A percentile compares a stretch with the other conserved stretches of the same genome.
Evolutionary conservation across 208 protist species (phyloP).

Genomic region (Trypanosoma boissoni): DNA sequence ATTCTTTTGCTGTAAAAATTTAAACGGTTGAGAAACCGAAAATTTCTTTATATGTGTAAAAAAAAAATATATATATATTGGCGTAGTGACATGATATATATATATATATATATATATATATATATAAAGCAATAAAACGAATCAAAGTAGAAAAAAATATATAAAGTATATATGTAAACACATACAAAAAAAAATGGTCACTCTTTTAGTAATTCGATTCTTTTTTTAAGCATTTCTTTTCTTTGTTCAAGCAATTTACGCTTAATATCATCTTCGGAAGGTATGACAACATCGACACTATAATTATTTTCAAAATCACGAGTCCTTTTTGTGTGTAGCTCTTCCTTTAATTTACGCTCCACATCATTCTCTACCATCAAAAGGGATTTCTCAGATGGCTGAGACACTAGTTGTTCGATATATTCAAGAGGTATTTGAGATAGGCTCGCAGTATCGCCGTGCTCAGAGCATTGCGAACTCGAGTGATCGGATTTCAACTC

Average conservation of each 20-base stretch:
- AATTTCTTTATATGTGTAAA: constrained; percentile 5
- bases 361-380: constrained; percentile 29
- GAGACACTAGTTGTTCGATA: constrained; percentile 27
- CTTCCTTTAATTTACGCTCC: constrained; percentile 8
- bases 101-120: neutral
- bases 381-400: constrained; percentile 23
- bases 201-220: constrained; percentile 40
- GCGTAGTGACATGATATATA: constrained; percentile 11
- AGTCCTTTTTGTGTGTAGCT: neutral
- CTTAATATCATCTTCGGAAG: constrained; percentile 43
- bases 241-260: constrained; percentile 20
- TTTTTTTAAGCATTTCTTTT: constrained; percentile 27
- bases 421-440: constrained; percentile 12
- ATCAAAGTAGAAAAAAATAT: too few species aligned
- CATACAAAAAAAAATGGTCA: constrained; percentile 13
- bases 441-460: neutral
- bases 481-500: neutral
- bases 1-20: constrained; percentile 20
- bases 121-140: constrained; percentile 16
- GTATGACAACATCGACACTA: constrained; percentile 35
- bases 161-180: neutral
- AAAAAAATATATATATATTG: constrained; percentile 8
- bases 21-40: constrained; percentile 21
- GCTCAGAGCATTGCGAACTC: constrained; percentile 13
- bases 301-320: constrained; percentile 9